Evolutionary conservation across 495 filamentous ascomycete genomes (phyloP), one percentile per base, ranked within the genome.

Genomic region (Poronia punctata): DNA sequence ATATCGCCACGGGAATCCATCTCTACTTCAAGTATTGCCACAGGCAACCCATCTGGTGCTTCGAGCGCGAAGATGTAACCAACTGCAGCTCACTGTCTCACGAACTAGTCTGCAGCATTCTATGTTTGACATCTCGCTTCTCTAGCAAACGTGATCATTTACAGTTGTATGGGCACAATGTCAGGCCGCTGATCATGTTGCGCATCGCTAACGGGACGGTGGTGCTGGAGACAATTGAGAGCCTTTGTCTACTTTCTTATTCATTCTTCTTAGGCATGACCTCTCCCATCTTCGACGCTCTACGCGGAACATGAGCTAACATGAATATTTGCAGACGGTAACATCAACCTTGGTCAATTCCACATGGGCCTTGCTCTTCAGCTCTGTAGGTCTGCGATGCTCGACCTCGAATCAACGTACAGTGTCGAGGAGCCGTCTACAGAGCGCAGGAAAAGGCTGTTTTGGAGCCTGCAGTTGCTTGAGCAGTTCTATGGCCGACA

Each of bases 1-100:
- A 54, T 9, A 49, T 70, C 3, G 49, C 57, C 10, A 56, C 52
- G 28, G 61, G 57, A 5, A 54, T 70, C 16, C 59, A 64, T 30
- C 53, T 66, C 6, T 71, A 71, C 32, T 65, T 70, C 20, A 56
- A 65, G 38, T 67, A 62, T 35, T 71, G 67, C 35, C 66, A 71
- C 42, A 49, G 67, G 30, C 67, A 71, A 33, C 67, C 67, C 10
- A 62, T 71, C 26, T 71, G 67, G 67, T 68, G 67, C 32, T 65
- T 71, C 31, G 63, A 70, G 23, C 56, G 60, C 1, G 61, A 70
- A 35, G 65, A 70, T 27, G 50, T 68, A 12, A 59, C 51, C 10
- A 59, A 67, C n/a, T 48, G 54, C 14, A 57, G 53, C 18, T 54
- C 46, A 16, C 44, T 64, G 5, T 57, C 64, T 0, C 62, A 71